Evolutionary conservation across 805 yeast genomes (phyloP), one percentile per base, ranked within the genome.

Genomic region (Metschnikowia matae): DNA sequence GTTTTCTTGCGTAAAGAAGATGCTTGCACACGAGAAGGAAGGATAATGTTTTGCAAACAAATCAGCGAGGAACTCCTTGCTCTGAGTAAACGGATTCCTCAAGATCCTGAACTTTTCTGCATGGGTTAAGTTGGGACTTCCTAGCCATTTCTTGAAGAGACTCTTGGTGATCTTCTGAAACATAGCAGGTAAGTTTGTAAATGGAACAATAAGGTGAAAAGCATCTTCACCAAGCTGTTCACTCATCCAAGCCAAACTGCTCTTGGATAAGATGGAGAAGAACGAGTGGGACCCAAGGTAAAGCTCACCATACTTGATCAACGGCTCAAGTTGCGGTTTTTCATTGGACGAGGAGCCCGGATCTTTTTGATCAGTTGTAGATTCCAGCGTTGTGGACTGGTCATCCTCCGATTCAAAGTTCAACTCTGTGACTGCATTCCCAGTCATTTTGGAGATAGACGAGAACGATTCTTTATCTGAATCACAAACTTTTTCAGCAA

Each of bases 201-300:
- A 54, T 11, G 73, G 72, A 6, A 54, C 45, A 8, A 65, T 47
- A 13, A 61, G 48, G 20, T 58, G 49, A 3, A 46, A 52, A 14
- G 63, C 54, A 2, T 56, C 61, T 1, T 61, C 57, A 0, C 66
- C 64, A 14, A 73, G 54, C 23, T 61, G 56, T 7, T 51, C 53
- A 26, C 59, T 60, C 36, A 73, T 65, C 69, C 70, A 71, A 23
- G 57, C 60, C 50, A 71, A 49, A 11, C 73, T 68, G 45, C 66
- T 65, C 14, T 62, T 59, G 2, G 75, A 69, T 43, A 70, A 65
- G 4, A 71, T 65, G 33, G 68, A 61, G 48, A 69, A 48, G 36
- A 69, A 62, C 14, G 75, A 70, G 50, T 72, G 77, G 26, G 67
- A 57, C 6, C 74, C 76, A 36, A 65, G 62, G 48, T 60, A 72